Base-by-base conservation (phyloP, 2,329 filamentous ascomycete species). In the Colletotrichum sojae region DNA sequence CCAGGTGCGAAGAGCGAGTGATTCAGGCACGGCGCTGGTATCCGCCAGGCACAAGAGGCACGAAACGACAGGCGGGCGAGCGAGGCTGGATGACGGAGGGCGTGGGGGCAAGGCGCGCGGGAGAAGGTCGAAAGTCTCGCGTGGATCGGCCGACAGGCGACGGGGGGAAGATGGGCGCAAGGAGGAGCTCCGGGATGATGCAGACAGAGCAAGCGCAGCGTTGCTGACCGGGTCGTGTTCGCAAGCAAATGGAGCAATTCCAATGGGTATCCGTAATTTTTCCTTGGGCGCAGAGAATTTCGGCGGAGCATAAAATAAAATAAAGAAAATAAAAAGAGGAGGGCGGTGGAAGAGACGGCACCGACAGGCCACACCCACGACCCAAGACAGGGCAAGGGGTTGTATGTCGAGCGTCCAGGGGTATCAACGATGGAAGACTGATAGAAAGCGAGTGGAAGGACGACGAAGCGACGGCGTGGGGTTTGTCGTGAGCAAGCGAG, bases 371-470 rank as follows among this genome's bases (percentile, higher is more conserved):
- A 22, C 39, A 40, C 18, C 31, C 31, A 36, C 9, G 31, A 36
- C 31, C 31, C 31, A 36, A 36, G 31, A 36, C 31, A 36, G n/a
- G 52, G 52, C 27, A 53, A 46, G 27, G 45, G 40, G 45, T 31
- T 8, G 9, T 36, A 10, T 36, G 31, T 10, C 10, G 31, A 10
- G 8, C 2, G 31, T 36, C 31, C 46, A 22, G 61, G 66, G 66
- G 66, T 68, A 68, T 68, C 66, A 68, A 68, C 66, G 65, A 68
- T 65, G 15, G 55, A 68, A 67, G 51, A 36, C 52, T 22, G 53
- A 46, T 53, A 55, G 53, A 51, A 57, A 40, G 53, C 25, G 60
- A 64, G 20, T 62, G 36, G 20, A 22, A 39, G 13, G 40, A 8
- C 49, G 39, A 46, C n/a, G 45, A 60, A 59, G 56, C 56, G 31